Evolutionary conservation across 495 filamentous ascomycete species (phyloP).

Genomic region (Trichocladium antarcticum): DNA sequence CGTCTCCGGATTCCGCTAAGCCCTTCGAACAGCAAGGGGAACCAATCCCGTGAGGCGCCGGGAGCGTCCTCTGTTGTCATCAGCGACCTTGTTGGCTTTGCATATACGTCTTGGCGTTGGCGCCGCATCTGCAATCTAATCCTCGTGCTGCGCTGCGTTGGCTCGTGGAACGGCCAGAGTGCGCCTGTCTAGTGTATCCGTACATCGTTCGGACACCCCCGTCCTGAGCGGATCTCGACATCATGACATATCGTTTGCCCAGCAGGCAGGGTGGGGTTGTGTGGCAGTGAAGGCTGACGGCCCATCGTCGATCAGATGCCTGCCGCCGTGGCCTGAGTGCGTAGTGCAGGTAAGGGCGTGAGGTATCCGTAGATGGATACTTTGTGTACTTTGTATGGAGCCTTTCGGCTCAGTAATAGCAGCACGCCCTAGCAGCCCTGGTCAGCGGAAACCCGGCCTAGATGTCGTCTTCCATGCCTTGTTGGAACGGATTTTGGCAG

Average conservation of each 20-base stretch:
- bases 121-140: background rate
- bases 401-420: constrained; percentile 12
- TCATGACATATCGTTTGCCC: too few species aligned
- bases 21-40: constrained; percentile 3
- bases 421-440: constrained; percentile 10
- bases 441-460: constrained; percentile 15
- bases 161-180: background rate
- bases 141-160: constrained; percentile 10
- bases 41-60: constrained; percentile 1
- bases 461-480: constrained; percentile 18
- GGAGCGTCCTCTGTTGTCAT: constrained; percentile 8
- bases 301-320: too few species aligned
- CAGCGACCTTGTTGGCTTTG: constrained; percentile 31
- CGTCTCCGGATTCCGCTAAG: background rate
- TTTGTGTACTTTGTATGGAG: too few species aligned
- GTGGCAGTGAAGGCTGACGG: too few species aligned
- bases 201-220: background rate
- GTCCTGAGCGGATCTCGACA: background rate
- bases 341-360: too few species aligned
- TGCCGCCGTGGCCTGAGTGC: too few species aligned
- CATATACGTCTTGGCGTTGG: constrained; percentile 28
- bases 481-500: constrained; percentile 15
- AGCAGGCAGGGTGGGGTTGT: too few species aligned
- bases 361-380: too few species aligned
- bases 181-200: background rate